phyloP scores from a whole-genome alignment of 2,329 filamentous ascomycete species.

The Daldinia sp. region DNA sequence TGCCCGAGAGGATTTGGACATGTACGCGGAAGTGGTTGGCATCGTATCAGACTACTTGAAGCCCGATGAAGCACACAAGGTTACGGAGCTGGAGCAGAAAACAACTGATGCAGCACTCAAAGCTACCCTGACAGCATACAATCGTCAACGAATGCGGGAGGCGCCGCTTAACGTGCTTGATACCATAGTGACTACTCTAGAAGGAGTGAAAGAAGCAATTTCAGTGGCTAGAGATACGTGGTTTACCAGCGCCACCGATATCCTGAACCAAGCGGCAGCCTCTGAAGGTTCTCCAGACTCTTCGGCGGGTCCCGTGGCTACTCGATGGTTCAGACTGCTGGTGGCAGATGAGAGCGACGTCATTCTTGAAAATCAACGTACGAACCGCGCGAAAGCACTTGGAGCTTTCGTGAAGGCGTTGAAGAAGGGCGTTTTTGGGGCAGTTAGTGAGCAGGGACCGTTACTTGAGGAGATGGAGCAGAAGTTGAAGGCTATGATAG shows the following conservation, averaged over 20 bases:
- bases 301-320: slow-evolving; percentile 38
- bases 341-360: slow-evolving; percentile 60
- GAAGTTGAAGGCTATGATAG: slow-evolving; percentile 53
- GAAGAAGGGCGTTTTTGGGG: slow-evolving; percentile 59
- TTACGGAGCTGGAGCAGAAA: slow-evolving; percentile 57
- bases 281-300: slow-evolving; percentile 36
- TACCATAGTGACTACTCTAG: slow-evolving; percentile 56
- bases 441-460: slow-evolving; percentile 27
- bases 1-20: slow-evolving; percentile 74
- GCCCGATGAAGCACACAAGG: slow-evolving; percentile 58
- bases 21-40: slow-evolving; percentile 74
- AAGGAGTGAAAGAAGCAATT: slow-evolving; percentile 51
- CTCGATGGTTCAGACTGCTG: slow-evolving; percentile 61
- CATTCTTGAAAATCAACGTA: slow-evolving; percentile 65
- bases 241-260: slow-evolving; percentile 63
- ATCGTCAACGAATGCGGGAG: slow-evolving; percentile 54
- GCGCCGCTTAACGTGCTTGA: slow-evolving; percentile 56
- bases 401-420: slow-evolving; percentile 58
- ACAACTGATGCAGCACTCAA: slow-evolving; percentile 65
- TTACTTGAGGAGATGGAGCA: slow-evolving; percentile 50
- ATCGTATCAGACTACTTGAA: slow-evolving; percentile 75
- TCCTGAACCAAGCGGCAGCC: slow-evolving; percentile 58
- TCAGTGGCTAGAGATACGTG: slow-evolving; percentile 63
- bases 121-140: slow-evolving; percentile 64
- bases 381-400: slow-evolving; percentile 61